phyloP scores from a whole-genome alignment of 106 monocot species.

The Dendrobium nobile region DNA sequence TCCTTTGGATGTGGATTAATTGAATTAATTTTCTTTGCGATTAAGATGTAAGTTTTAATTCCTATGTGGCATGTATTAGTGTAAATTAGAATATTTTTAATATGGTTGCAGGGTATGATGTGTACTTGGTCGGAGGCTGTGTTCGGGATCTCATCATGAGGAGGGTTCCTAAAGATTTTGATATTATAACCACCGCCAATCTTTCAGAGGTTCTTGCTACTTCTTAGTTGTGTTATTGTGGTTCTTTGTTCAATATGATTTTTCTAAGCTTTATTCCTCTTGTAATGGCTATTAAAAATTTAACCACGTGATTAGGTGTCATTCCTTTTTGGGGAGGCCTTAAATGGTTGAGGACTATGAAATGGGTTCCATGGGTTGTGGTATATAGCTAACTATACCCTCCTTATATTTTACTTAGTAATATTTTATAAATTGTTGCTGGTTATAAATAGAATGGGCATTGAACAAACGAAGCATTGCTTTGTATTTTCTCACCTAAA shows the following conservation, averaged over 20 bases:
- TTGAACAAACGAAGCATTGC: too few relatives aligned
- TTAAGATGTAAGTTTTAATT: constrained; percentile 23
- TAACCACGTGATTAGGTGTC: not conserved
- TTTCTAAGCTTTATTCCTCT: not conserved
- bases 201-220: constrained; percentile 59
- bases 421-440: too few relatives aligned
- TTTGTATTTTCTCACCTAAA: too few relatives aligned
- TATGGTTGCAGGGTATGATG: constrained; percentile 63
- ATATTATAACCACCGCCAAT: constrained; percentile 83
- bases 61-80: not conserved
- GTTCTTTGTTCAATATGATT: not conserved
- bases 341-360: too few relatives aligned
- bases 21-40: not conserved
- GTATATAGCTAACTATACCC: too few relatives aligned
- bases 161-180: constrained; percentile 88
- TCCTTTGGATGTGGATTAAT: not conserved
- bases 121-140: constrained; percentile 91
- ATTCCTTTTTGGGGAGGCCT: not conserved
- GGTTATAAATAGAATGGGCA: too few relatives aligned
- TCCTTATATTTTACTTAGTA: too few relatives aligned
- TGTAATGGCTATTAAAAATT: not conserved
- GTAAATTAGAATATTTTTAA: not conserved
- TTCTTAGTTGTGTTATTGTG: not conserved
- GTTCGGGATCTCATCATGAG: constrained; percentile 81
- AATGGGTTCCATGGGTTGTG: too few relatives aligned